Conservation (phyloP, 768 basidiomycete species). For the Podaxis mareebaensis region DNA sequence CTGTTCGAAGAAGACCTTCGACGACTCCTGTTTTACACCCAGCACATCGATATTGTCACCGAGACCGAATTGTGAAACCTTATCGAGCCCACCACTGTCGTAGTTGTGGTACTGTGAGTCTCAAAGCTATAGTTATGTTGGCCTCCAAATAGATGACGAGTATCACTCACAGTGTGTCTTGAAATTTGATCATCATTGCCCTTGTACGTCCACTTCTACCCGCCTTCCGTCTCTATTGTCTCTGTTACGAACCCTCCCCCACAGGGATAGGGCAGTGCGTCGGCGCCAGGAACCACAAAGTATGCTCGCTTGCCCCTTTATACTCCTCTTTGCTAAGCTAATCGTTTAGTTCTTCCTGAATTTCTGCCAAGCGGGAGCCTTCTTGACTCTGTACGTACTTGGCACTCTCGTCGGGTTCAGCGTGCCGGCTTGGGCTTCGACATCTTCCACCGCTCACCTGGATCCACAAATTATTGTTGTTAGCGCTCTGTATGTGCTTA, state of each 20-base stretch:
- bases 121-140: background rate
- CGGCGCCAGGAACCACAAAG: conserved; percentile 90
- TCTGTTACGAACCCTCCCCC: conserved; percentile 14
- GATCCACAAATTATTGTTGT: conserved; percentile 74
- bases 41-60: conserved; percentile 65
- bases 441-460: conserved; percentile 25
- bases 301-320: conserved; percentile 23
- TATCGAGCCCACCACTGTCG: conserved; percentile 80
- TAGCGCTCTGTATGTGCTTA: conserved; percentile 64
- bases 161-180: conserved; percentile 62
- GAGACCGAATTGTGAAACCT: conserved; percentile 71
- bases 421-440: conserved; percentile 13
- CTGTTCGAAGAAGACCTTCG: conserved; percentile 35
- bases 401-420: conserved; percentile 44
- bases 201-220: conserved; percentile 54
- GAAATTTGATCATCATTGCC: conserved; percentile 89
- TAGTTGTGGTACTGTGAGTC: conserved; percentile 74
- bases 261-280: conserved; percentile 94
- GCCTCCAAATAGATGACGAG: background rate
- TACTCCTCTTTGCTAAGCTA: conserved; percentile 5
- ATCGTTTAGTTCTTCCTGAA: conserved; percentile 74
- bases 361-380: conserved; percentile 63
- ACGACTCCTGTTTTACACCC: conserved; percentile 51
- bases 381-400: conserved; percentile 67
- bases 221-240: background rate